phyloP scores from a whole-genome alignment of 192 early-diverging fungal species.

The Mortierella alpina region DNA sequence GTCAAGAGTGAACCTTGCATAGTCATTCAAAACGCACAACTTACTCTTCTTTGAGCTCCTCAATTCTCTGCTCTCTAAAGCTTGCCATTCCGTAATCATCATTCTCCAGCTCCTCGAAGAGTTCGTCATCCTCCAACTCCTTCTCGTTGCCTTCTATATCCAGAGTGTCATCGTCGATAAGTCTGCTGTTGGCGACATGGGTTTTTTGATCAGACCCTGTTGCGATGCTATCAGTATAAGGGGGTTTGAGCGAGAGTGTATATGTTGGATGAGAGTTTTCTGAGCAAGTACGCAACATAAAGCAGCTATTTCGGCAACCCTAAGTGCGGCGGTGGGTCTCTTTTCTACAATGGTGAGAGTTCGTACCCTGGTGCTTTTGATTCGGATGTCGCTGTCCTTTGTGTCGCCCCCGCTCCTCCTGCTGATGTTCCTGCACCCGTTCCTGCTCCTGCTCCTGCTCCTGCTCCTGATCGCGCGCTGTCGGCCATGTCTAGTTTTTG shows the following conservation, averaged over 20 bases:
- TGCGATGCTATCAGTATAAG: neutral
- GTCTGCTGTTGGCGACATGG: constrained; percentile 8
- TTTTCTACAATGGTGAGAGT: too few species aligned
- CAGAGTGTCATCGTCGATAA: constrained; percentile 36
- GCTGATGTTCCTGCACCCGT: neutral
- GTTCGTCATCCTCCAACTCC: constrained; percentile 75
- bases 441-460: neutral
- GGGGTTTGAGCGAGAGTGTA: neutral
- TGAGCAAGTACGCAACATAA: too few species aligned
- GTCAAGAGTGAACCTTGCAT: neutral
- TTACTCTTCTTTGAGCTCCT: constrained; percentile 88
- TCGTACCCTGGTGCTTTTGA: constrained; percentile 1
- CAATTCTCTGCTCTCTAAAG: constrained; percentile 86
- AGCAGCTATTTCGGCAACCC: too few species aligned
- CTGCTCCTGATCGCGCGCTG: neutral
- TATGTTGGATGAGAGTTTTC: too few species aligned
- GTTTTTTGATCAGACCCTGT: constrained; percentile 15
- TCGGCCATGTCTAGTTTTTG: constrained; percentile 21
- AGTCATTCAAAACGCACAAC: constrained; percentile 14
- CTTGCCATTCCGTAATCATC: constrained; percentile 79
- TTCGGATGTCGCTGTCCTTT: neutral
- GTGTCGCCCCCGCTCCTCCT: neutral
- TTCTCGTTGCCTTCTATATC: constrained; percentile 63
- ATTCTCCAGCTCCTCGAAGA: constrained; percentile 88
- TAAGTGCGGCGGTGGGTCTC: too few species aligned